Evolutionary conservation across 148 eudicot genomes (phyloP).

Genomic region (Fallopia convolvulus): DNA sequence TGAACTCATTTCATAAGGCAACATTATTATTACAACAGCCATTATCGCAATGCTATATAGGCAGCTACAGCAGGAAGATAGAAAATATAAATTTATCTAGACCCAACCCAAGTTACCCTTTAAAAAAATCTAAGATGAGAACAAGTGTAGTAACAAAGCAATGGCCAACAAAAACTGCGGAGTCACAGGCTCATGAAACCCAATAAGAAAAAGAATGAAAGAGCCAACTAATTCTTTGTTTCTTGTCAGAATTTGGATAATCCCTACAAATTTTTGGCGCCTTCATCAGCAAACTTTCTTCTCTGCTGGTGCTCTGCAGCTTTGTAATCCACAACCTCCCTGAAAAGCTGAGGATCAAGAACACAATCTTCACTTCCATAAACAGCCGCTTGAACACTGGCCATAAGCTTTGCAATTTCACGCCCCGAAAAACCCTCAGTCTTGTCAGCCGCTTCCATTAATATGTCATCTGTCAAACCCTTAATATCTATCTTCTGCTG

Average conservation of each 20-base stretch:
- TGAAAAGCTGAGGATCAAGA: constrained; percentile 67
- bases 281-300: constrained; percentile 29
- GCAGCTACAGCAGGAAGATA: background rate
- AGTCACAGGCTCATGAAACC: background rate
- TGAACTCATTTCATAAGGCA: too few relatives aligned
- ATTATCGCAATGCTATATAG: too few relatives aligned
- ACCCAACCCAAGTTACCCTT: background rate
- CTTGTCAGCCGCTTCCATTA: constrained; percentile 82
- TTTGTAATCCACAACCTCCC: constrained; percentile 95
- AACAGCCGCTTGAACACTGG: constrained; percentile 94
- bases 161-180: background rate
- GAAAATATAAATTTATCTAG: background rate
- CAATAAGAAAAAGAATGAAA: background rate
- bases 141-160: background rate
- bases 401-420: constrained; percentile 97
- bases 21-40: too few relatives aligned
- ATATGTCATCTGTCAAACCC: constrained; percentile 68
- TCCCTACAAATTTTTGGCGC: background rate
- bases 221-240: background rate
- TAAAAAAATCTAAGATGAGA: background rate
- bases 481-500: constrained; percentile 80
- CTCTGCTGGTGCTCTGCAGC: constrained; percentile 97
- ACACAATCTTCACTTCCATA: constrained; percentile 86
- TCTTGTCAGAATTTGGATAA: background rate
- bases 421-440: constrained; percentile 93